Conservation (phyloP, 805 yeast genomes). For the Metschnikowia koreensis region DNA sequence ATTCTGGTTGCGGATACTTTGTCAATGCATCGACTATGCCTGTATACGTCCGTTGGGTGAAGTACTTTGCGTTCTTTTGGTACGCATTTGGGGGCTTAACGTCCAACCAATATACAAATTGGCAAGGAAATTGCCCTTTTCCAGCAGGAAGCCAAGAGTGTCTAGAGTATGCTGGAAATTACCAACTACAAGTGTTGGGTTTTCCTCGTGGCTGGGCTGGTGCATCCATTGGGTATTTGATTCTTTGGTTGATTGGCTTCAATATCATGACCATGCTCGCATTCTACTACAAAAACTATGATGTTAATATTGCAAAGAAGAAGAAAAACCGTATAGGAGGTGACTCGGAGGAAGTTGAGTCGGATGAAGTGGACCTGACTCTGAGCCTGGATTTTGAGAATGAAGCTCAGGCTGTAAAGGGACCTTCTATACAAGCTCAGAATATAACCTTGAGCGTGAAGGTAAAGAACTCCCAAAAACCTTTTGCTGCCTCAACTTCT, state of each 20-base stretch:
- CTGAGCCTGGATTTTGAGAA: constrained; percentile 10
- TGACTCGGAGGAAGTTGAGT: constrained; percentile 11
- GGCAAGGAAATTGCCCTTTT: constrained; percentile 57
- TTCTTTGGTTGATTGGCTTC: constrained; percentile 60
- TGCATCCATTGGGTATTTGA: constrained; percentile 58
- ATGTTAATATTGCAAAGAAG: constrained; percentile 48
- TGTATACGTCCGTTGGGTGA: constrained; percentile 83
- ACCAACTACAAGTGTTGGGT: constrained; percentile 56
- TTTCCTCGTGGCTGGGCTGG: constrained; percentile 62
- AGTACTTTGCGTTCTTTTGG: constrained; percentile 74
- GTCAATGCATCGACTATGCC: constrained; percentile 74
- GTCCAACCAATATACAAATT: constrained; percentile 65
- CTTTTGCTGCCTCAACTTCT: constrained; percentile 8
- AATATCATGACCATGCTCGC: constrained; percentile 48
- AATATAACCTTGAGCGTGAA: constrained; percentile 16
- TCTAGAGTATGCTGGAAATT: constrained; percentile 50
- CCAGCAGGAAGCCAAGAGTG: constrained; percentile 32
- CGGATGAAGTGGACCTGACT: not conserved
- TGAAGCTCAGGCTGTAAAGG: not conserved
- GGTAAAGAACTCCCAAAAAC: constrained; percentile 11
- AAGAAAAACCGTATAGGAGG: constrained; percentile 33
- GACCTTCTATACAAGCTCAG: constrained; percentile 14
- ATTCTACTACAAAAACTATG: constrained; percentile 48
- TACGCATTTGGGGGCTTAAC: constrained; percentile 69
- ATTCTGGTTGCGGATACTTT: constrained; percentile 79